Conservation (phyloP, 2,329 filamentous ascomycete genomes). For the Penicillium thymicola region DNA sequence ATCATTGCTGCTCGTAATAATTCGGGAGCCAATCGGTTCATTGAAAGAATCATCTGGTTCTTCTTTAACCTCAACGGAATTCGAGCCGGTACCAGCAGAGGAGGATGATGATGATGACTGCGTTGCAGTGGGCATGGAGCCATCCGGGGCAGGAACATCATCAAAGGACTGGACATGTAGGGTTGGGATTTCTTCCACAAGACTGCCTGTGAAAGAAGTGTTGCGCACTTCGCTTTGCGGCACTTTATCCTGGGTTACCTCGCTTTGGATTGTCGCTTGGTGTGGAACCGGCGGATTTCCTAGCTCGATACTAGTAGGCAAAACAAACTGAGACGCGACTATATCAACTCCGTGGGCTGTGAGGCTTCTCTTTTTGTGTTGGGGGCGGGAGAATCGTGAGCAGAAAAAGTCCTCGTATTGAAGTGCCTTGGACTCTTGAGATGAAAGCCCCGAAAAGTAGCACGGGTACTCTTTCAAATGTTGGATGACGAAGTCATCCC, state of each 20-base stretch:
- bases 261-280: neutral
- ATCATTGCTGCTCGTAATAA: neutral
- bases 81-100: neutral
- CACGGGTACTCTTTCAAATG: slow-evolving; percentile 37
- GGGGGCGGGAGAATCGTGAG: slow-evolving; percentile 29
- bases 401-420: slow-evolving; percentile 42
- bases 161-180: slow-evolving; percentile 25
- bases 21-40: neutral
- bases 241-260: neutral
- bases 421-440: slow-evolving; percentile 25
- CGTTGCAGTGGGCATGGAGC: neutral
- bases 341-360: slow-evolving; percentile 30
- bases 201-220: slow-evolving; percentile 27
- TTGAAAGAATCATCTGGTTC: neutral
- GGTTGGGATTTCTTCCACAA: slow-evolving; percentile 24
- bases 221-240: neutral
- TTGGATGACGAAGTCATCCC: slow-evolving; percentile 48
- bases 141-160: slow-evolving; percentile 3
- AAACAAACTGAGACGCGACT: slow-evolving; percentile 25
- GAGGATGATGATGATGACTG: neutral
- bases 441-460: slow-evolving; percentile 31
- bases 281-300: neutral
- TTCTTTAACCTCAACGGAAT: neutral
- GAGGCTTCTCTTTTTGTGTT: slow-evolving; percentile 39
- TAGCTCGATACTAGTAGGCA: slow-evolving; percentile 1